Conservation (phyloP, 78 protist species). For the Dictyostelium citrinum region DNA sequence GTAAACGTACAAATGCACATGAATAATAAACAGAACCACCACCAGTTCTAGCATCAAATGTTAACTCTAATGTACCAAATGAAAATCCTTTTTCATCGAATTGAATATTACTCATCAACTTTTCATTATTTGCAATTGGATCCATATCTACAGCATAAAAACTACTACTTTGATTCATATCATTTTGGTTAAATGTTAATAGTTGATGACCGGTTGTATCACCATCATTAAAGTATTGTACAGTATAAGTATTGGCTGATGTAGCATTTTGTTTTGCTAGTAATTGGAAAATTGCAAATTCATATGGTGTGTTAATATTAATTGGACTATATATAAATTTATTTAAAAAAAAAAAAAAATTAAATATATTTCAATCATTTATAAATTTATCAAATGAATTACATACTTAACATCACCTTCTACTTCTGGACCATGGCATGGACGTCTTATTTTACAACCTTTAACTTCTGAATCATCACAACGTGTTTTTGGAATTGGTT, state of each 20-base stretch:
- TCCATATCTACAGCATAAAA: neutral
- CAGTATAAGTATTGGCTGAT: constrained; percentile 41
- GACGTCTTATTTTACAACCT: constrained; percentile 1
- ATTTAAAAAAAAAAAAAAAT: neutral
- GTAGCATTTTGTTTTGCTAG: neutral
- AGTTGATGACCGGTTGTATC: constrained; percentile 37
- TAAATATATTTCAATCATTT: no score
- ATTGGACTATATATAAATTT: constrained; percentile 22
- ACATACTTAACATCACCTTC: constrained; percentile 23
- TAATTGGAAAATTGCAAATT: constrained; percentile 30
- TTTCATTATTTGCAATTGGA: neutral
- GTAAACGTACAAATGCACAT: constrained; percentile 45
- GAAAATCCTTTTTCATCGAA: neutral
- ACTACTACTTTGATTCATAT: constrained; percentile 12
- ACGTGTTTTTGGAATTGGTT: constrained; percentile 39
- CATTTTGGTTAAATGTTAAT: constrained; percentile 64
- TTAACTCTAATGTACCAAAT: constrained; percentile 24
- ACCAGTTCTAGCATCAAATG: constrained; percentile 63
- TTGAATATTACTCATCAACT: neutral
- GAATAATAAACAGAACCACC: constrained; percentile 64
- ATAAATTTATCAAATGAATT: no score
- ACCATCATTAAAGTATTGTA: constrained; percentile 26
- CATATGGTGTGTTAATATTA: neutral
- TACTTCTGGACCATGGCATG: neutral
- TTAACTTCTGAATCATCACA: neutral